Evolutionary conservation across 768 basidiomycete genomes (phyloP), one percentile per base, ranked within the genome.

Genomic region (Mycena sanguinolenta): DNA sequence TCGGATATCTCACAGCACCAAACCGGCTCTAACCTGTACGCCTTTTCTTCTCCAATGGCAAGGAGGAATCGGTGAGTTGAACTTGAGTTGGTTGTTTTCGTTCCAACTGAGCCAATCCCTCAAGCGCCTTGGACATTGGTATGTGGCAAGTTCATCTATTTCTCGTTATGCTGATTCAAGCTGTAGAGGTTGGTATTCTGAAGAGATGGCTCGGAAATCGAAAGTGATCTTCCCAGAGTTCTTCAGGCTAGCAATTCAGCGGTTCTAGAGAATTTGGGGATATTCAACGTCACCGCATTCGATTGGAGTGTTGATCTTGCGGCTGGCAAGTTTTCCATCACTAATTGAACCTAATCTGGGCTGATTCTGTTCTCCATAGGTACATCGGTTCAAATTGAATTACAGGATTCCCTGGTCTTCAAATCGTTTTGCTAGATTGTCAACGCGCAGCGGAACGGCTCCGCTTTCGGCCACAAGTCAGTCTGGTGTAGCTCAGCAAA

Each of bases 71-170:
- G 59, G 69, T 70, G 50, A 52, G 69, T 21, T 44, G 16, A 34
- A 34, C 32, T 34, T 16, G 23, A 27, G 23, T 25, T 0, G 23
- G 1, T 25, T 7, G 12, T 39, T 38, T 57, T 7, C 34, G 3
- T 3, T 10, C 23, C 34, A 25, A 28, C 17, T 16, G 44, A 9
- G 39, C 30, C 39, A n/a, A 52, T 39, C 9, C 16, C 27, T 25
- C 30, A 34, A 70, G 69, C 69, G 12, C 69, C 69, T 4, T 70
- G 69, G 69, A 70, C 69, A 65, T 50, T 70, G 64, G 69, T 65
- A 34, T 34, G 63, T 19, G n/a, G 30, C 12, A 9, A 4, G 30
- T 19, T 62, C 44, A 46, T 28, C 2, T 55, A 46, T 32, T 53
- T 14, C 17, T 30, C 16, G 21, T 4, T 30, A n/a, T 28, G 27